Conservation (phyloP, 345 rosid genomes). For the Kandelia obovata region DNA sequence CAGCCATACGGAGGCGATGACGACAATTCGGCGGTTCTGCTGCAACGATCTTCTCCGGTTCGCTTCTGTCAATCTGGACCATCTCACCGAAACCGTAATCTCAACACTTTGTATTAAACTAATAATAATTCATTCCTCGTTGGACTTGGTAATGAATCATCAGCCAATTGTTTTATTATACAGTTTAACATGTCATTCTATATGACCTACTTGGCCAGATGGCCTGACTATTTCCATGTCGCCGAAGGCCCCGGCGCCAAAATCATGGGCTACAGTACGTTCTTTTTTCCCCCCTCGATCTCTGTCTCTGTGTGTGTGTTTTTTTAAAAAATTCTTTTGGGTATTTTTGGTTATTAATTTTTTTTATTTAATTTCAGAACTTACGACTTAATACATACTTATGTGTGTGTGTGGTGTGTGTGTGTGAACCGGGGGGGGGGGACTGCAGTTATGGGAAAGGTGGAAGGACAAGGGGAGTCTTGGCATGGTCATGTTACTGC, state of each 20-base stretch:
- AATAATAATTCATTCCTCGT: not conserved
- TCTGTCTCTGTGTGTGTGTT: not conserved
- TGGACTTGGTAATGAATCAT: not conserved
- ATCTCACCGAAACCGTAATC: constrained; percentile 85
- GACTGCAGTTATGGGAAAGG: constrained; percentile 83
- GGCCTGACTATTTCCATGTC: constrained; percentile 96
- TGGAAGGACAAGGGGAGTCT: constrained; percentile 95
- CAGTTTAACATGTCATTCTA: constrained; percentile 97
- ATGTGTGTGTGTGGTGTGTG: not conserved
- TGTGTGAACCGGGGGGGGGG: too few species aligned
- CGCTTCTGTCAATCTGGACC: constrained; percentile 79
- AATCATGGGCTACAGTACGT: constrained; percentile 83
- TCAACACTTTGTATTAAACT: not conserved
- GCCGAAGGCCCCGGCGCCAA: constrained; percentile 74
- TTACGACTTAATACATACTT: constrained; percentile 3
- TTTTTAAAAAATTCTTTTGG: too few species aligned
- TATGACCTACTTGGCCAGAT: constrained; percentile 93
- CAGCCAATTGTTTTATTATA: not conserved
- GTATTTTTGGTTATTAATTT: not conserved
- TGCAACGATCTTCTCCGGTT: constrained; percentile 93
- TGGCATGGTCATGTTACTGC: constrained; percentile 99
- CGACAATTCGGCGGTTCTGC: constrained; percentile 85
- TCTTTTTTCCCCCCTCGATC: not conserved
- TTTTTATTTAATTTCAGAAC: not conserved
- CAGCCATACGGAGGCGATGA: constrained; percentile 36